These are phyloP conservation scores for Crithidia brevicula DNA, from an alignment of 208 protist species.

Conservation along the genomic window DNA sequence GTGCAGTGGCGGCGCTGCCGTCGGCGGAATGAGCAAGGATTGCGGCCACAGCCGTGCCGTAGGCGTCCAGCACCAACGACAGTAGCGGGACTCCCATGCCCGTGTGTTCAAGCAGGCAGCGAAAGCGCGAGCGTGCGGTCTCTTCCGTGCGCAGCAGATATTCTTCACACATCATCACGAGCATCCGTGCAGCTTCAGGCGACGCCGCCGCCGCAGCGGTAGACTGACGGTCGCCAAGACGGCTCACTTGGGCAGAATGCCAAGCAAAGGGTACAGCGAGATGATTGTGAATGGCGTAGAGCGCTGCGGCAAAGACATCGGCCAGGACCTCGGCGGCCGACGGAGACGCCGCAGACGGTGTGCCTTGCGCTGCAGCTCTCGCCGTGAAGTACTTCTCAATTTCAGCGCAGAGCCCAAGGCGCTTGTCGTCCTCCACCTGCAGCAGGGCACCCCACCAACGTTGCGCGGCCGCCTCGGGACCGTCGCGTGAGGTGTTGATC, in stretches of 20 bases:
- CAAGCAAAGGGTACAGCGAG: slow-evolving; percentile 23
- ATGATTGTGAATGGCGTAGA: slow-evolving; percentile 25
- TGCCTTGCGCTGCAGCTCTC: not conserved
- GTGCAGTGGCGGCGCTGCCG: not conserved
- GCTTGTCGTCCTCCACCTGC: not conserved
- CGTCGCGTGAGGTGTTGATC: not conserved
- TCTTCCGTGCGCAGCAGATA: slow-evolving; percentile 15
- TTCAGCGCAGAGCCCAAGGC: not conserved
- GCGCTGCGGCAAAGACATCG: not conserved
- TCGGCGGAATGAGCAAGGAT: slow-evolving; percentile 3
- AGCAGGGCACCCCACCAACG: not conserved
- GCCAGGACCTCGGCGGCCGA: not conserved
- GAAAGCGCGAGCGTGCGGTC: slow-evolving; percentile 4
- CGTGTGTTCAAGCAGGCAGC: slow-evolving; percentile 20
- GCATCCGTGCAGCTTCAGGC: not conserved
- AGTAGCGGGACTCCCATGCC: slow-evolving; percentile 42
- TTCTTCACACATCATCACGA: slow-evolving; percentile 21
- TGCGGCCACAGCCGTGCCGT: slow-evolving; percentile 32
- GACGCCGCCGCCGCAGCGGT: not conserved
- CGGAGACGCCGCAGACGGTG: not conserved
- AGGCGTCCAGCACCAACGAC: slow-evolving; percentile 50
- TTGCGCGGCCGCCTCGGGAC: not conserved
- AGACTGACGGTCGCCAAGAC: not conserved
- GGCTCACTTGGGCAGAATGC: slow-evolving; percentile 10
- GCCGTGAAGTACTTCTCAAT: not conserved